Evolutionary conservation across 1,139 yeast species (phyloP).

Genomic region (Candida smagusa): DNA sequence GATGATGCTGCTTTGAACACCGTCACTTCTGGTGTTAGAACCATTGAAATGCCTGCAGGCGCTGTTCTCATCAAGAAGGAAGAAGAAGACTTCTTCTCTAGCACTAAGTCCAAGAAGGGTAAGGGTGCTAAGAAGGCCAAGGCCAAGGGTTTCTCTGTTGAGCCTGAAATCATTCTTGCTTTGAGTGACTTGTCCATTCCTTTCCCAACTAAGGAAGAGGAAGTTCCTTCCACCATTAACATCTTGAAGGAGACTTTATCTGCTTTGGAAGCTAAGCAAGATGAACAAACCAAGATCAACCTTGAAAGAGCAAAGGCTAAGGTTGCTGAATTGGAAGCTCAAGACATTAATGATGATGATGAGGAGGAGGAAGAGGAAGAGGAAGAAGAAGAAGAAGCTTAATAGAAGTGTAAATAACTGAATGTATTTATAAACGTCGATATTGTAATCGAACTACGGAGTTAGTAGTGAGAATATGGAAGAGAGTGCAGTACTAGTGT

Average conservation of each 20-base stretch:
- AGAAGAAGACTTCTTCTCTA: constrained; percentile 52
- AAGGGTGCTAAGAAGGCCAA: constrained; percentile 44
- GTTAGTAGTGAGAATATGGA: too few species aligned
- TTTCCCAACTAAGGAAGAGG: constrained; percentile 77
- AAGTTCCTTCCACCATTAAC: constrained; percentile 62
- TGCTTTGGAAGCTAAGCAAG: constrained; percentile 72
- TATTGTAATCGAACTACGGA: too few species aligned
- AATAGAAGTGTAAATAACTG: constrained; percentile 6
- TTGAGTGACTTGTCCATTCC: constrained; percentile 75
- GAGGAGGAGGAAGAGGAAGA: constrained; percentile 20
- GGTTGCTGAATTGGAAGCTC: constrained; percentile 60
- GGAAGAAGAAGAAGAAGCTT: constrained; percentile 13
- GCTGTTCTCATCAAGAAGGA: constrained; percentile 65
- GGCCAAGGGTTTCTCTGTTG: constrained; percentile 58
- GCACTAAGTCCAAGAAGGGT: constrained; percentile 39
- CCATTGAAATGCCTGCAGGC: constrained; percentile 60
- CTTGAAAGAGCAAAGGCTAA: constrained; percentile 73
- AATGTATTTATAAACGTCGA: not conserved
- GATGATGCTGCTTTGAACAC: constrained; percentile 7
- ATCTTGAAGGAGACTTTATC: constrained; percentile 72
- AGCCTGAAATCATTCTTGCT: constrained; percentile 76
- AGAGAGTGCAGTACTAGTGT: too few species aligned
- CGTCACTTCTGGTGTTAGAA: constrained; percentile 32
- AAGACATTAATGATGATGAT: constrained; percentile 30
- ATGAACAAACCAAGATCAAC: constrained; percentile 74